A percentile compares a stretch with the other conserved stretches of the same genome.
Evolutionary conservation across 768 basidiomycete genomes (phyloP).

Genomic region (Auriculariales sp.): DNA sequence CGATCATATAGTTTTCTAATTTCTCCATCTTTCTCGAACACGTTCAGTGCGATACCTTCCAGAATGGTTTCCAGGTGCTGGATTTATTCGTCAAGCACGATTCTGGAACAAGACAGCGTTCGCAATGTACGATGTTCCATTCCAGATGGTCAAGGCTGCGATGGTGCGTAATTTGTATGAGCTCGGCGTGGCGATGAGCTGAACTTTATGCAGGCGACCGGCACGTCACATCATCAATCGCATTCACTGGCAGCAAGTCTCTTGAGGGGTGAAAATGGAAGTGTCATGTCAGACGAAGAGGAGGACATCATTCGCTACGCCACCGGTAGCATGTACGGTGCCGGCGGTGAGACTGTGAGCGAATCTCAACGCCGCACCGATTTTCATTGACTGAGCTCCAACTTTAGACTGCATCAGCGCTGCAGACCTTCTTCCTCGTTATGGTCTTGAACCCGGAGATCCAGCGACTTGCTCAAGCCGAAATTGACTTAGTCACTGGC

Average conservation of each 20-base stretch:
- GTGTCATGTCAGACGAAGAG: background rate
- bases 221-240: background rate
- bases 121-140: background rate
- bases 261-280: background rate
- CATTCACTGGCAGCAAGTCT: background rate
- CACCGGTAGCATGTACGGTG: background rate
- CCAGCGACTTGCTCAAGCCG: slow-evolving; percentile 20
- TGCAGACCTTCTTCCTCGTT: slow-evolving; percentile 20
- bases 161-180: background rate
- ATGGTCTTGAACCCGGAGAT: slow-evolving; percentile 22
- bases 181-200: too few relatives aligned
- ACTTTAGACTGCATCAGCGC: slow-evolving; percentile 16
- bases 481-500: slow-evolving; percentile 23
- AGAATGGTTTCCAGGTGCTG: slow-evolving; percentile 7
- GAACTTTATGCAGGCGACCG: background rate
- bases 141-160: slow-evolving; percentile 1
- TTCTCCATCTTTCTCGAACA: background rate
- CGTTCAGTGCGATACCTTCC: slow-evolving; percentile 6
- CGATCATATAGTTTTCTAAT: background rate
- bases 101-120: background rate
- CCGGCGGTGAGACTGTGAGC: background rate
- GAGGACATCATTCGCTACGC: slow-evolving; percentile 1
- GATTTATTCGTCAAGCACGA: slow-evolving; percentile 1
- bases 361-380: too few relatives aligned
- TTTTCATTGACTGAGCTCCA: background rate